These are phyloP conservation scores for Fraxinus platypoda DNA, from an alignment of 305 asterid species.

Conservation along the genomic window DNA sequence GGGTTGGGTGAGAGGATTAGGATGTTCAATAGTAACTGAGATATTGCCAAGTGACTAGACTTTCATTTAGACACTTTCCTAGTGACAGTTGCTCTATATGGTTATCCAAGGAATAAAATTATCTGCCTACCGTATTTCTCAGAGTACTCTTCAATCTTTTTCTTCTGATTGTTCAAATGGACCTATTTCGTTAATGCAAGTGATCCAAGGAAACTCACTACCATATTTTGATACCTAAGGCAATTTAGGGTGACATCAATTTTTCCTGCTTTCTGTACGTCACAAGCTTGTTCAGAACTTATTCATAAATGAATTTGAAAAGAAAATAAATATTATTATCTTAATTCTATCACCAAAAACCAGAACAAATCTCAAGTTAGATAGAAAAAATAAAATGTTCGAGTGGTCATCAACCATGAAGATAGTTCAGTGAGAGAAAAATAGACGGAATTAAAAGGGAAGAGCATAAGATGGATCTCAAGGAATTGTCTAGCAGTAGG, in stretches of 20 bases:
- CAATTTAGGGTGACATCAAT: neutral
- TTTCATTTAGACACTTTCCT: neutral
- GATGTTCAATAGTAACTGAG: neutral
- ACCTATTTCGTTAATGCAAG: neutral
- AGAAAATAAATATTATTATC: too few species aligned
- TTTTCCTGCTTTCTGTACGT: neutral
- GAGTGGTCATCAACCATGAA: too few species aligned
- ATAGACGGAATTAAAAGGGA: too few species aligned
- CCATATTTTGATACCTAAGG: neutral
- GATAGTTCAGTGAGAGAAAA: too few species aligned
- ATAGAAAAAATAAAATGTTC: too few species aligned
- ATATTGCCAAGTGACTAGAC: neutral
- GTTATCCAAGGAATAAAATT: neutral
- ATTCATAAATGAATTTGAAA: neutral
- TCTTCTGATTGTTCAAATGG: neutral
- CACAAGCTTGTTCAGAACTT: neutral
- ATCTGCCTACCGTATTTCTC: neutral
- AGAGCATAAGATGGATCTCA: too few species aligned
- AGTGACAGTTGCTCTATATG: neutral
- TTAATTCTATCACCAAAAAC: too few species aligned
- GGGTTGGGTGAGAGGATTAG: neutral
- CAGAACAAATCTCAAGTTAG: too few species aligned
- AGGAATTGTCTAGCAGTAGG: too few species aligned
- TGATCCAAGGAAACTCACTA: neutral
- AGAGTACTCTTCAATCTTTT: neutral